Evolutionary conservation across 257 asterid species (phyloP), one percentile per base, ranked within the genome.

Genomic region (Sherardia arvensis): DNA sequence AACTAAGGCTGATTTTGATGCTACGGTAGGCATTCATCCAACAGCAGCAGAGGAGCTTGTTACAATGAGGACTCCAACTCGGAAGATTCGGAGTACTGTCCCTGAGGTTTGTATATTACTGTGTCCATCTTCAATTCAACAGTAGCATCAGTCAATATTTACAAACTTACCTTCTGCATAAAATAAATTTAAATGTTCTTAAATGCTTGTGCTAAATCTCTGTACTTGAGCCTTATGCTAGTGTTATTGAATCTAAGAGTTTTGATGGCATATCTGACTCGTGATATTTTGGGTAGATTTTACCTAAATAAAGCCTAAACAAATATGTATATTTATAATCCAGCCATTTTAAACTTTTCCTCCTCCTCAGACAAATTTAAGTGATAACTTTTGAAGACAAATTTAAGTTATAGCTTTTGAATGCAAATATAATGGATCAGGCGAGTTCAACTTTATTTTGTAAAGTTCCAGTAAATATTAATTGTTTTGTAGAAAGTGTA

Each of bases 31-130:
- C 48, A 71, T 92, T 70, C 99, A 92, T 71, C 99, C 99, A 29
- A 92, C 99, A 66, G 78, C 99, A 62, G 91, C 99, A 22, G 99
- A 92, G 82, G 99, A 92, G 82, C 67, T 92, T 63, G 99, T 92
- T 66, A 92, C 99, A 59, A 92, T 92, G 99, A 83, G 99, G 74
- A 77, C 90, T 32, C 97, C 99, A 48, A 76, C 95, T 26, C 80
- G 96, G 69, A 85, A 84, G 77, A 45, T 87, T 71, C 90, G 96
- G 65, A 82, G 78, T 70, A 70, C 81, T 66, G 69, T 81, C 12
- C 59, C 81, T 7, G 95, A 88, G 92, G 98, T 91, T 69, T 53
- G 77, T 66, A 58, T 25, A 20, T 28, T 55, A 67, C 30, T 20
- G 38, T 21, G 28, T 26, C 25, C 26, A n/a, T 7, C 17, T 28